These are phyloP conservation scores for Alisma plantagoaquatica DNA, from an alignment of 106 monocot genomes.

Conservation along the genomic window DNA sequence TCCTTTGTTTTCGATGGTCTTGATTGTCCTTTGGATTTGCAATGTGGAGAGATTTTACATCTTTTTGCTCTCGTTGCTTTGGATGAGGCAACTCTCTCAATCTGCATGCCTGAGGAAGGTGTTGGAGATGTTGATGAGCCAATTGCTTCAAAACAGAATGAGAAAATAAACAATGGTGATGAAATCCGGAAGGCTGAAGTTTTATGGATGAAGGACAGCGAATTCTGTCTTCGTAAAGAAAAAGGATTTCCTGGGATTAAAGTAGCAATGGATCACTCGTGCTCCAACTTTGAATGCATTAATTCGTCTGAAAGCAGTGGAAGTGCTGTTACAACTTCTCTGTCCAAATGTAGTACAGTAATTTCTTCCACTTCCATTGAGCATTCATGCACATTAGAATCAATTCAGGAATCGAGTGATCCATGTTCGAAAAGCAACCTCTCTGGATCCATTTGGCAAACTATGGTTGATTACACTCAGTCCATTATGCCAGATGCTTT, in stretches of 20 bases:
- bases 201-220: constrained; percentile 30
- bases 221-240: constrained; percentile 53
- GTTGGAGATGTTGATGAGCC: constrained; percentile 67
- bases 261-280: constrained; percentile 27
- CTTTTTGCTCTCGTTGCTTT: constrained; percentile 69
- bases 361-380: background rate
- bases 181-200: constrained; percentile 40
- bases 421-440: constrained; percentile 7
- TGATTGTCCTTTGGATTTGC: constrained; percentile 42
- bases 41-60: constrained; percentile 84
- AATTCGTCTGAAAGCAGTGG: background rate
- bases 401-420: no score
- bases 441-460: constrained; percentile 31
- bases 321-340: background rate
- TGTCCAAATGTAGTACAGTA: background rate
- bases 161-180: constrained; percentile 14
- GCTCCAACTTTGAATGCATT: background rate
- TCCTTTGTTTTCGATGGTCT: constrained; percentile 41
- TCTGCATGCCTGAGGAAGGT: constrained; percentile 65
- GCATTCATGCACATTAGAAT: no score
- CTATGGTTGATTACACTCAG: constrained; percentile 34
- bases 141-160: constrained; percentile 10
- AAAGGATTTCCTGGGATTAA: constrained; percentile 95
- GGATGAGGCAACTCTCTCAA: constrained; percentile 45
- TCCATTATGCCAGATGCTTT: constrained; percentile 14